A percentile compares a stretch with the other conserved stretches of the same genome.
These are phyloP conservation scores for Mixia osmundae DNA, from an alignment of 1,284 basidiomycete species.

Conservation along the genomic window DNA sequence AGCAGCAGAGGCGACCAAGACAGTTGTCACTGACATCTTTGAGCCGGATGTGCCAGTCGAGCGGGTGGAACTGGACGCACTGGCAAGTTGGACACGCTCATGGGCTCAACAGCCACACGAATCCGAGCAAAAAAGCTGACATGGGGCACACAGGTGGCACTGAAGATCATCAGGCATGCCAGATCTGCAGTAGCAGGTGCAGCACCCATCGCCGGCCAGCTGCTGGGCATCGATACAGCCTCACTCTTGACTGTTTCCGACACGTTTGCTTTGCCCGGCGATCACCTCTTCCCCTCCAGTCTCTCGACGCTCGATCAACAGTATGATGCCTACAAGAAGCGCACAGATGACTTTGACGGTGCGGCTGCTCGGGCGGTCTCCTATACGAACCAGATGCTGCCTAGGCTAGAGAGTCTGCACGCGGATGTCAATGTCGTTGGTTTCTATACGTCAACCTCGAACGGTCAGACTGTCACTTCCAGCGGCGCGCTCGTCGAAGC, in stretches of 20 bases:
- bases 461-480: slow-evolving; percentile 4
- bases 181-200: slow-evolving; percentile 34
- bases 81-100: too few species aligned
- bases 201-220: slow-evolving; percentile 45
- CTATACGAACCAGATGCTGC: slow-evolving; percentile 66
- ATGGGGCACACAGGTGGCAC: slow-evolving; percentile 55
- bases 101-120: too few species aligned
- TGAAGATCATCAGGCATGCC: slow-evolving; percentile 66
- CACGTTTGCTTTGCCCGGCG: slow-evolving; percentile 54
- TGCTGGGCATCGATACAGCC: slow-evolving; percentile 77
- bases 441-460: slow-evolving; percentile 37
- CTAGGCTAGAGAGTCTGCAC: slow-evolving; percentile 70
- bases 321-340: slow-evolving; percentile 1
- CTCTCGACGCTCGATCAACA: slow-evolving; percentile 3
- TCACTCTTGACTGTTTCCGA: slow-evolving; percentile 79
- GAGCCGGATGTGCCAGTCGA: slow-evolving; percentile 7
- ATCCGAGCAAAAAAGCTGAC: too few species aligned
- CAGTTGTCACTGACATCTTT: too few species aligned
- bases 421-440: slow-evolving; percentile 87
- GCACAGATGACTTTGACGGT: slow-evolving; percentile 6
- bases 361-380: slow-evolving; percentile 16
- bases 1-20: too few species aligned
- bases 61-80: slow-evolving; percentile 7
- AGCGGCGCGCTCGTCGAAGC: slow-evolving; percentile 6
- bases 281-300: slow-evolving; percentile 6